phyloP scores from a whole-genome alignment of 2,329 filamentous ascomycete species.

The Rutstroemia sp. region DNA sequence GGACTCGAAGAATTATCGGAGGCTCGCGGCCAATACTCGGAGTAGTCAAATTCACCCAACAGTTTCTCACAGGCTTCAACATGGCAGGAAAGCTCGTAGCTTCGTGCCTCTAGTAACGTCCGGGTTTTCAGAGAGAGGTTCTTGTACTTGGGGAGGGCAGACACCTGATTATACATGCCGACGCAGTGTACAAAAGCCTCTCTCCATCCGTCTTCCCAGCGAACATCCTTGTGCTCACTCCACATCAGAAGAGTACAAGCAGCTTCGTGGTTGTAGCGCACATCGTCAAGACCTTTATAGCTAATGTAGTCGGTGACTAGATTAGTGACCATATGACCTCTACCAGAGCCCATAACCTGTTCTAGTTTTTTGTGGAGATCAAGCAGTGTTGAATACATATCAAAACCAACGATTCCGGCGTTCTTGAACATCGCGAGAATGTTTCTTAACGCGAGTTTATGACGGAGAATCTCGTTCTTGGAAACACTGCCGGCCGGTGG shows the following conservation, averaged over 20 bases:
- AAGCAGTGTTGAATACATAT: constrained; percentile 53
- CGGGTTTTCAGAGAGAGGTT: constrained; percentile 53
- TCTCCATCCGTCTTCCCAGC: constrained; percentile 59
- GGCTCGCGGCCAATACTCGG: constrained; percentile 49
- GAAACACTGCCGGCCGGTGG: constrained; percentile 45
- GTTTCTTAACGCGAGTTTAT: constrained; percentile 62
- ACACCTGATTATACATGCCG: constrained; percentile 52
- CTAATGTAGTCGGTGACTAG: constrained; percentile 52
- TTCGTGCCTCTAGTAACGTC: constrained; percentile 54
- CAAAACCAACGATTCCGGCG: constrained; percentile 56
- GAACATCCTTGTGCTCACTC: constrained; percentile 53
- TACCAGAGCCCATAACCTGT: constrained; percentile 44
- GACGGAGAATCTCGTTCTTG: constrained; percentile 42
- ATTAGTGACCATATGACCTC: constrained; percentile 31
- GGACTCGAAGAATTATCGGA: constrained; percentile 28
- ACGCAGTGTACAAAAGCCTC: constrained; percentile 61
- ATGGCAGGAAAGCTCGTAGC: constrained; percentile 53
- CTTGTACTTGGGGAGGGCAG: constrained; percentile 48
- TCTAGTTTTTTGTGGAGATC: constrained; percentile 57
- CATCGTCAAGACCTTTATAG: constrained; percentile 54
- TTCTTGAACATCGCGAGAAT: constrained; percentile 59
- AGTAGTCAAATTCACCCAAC: constrained; percentile 51
- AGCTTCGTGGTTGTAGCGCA: constrained; percentile 50
- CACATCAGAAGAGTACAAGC: constrained; percentile 58
- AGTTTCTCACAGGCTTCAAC: constrained; percentile 56